These are phyloP conservation scores for Venturia pyrina DNA, from an alignment of 2,329 filamentous ascomycete genomes.

Conservation along the genomic window DNA sequence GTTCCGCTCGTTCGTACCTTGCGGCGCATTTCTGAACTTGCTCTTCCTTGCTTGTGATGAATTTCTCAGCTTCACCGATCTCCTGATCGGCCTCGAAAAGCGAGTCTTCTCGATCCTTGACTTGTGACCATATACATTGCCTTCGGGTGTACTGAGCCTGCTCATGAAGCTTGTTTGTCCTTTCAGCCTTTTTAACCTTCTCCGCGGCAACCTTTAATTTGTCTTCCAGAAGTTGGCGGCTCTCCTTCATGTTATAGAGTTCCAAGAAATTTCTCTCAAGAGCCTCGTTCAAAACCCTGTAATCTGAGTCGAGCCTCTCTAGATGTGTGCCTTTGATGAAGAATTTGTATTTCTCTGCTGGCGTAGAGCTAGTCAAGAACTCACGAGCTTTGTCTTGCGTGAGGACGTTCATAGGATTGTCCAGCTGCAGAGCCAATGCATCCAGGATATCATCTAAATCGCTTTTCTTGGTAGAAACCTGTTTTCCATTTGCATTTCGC, in stretches of 20 bases:
- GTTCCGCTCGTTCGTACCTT: slow-evolving; percentile 1
- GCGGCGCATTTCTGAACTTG: not conserved
- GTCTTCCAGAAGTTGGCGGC: slow-evolving; percentile 27
- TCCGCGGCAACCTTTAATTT: slow-evolving; percentile 3
- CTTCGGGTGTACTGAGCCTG: slow-evolving; percentile 1
- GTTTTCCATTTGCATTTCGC: slow-evolving; percentile 59
- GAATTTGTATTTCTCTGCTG: slow-evolving; percentile 86
- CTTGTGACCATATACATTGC: slow-evolving; percentile 13
- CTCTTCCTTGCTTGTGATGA: not conserved
- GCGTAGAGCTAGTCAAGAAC: slow-evolving; percentile 77
- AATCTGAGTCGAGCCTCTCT: slow-evolving; percentile 85
- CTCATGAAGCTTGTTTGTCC: not conserved
- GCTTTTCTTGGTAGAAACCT: slow-evolving; percentile 71
- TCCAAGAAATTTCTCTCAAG: slow-evolving; percentile 23
- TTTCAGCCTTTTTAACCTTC: slow-evolving; percentile 8
- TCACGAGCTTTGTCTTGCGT: slow-evolving; percentile 92
- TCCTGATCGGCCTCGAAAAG: slow-evolving; percentile 6
- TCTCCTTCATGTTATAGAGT: slow-evolving; percentile 35
- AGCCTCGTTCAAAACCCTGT: slow-evolving; percentile 67
- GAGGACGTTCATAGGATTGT: slow-evolving; percentile 91
- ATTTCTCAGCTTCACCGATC: not conserved
- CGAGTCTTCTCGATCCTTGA: slow-evolving; percentile 9
- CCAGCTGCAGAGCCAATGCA: slow-evolving; percentile 85
- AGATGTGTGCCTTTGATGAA: slow-evolving; percentile 92
- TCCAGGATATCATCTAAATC: slow-evolving; percentile 91